Evolutionary conservation across 177 flowering plant species (phyloP).

Genomic region (Vitis hybrid): DNA sequence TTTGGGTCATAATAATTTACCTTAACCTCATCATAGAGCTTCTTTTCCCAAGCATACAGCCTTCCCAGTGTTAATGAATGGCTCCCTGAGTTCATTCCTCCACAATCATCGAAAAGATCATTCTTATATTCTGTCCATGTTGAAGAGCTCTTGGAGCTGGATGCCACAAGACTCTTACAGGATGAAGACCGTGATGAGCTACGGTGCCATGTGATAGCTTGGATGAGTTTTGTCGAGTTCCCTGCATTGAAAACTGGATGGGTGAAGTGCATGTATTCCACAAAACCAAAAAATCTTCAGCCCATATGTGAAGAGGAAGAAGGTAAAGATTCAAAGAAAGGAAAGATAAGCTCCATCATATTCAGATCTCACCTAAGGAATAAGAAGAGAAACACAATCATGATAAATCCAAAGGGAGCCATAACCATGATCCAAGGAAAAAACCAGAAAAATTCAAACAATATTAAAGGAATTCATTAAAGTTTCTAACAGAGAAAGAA

Average conservation of each 20-base stretch:
- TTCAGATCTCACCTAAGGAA: neutral
- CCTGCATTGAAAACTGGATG: constrained; percentile 44
- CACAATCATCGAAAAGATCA: constrained; percentile 75
- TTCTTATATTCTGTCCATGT: constrained; percentile 72
- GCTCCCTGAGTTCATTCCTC: constrained; percentile 93
- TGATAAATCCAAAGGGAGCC: neutral
- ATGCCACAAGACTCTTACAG: constrained; percentile 71
- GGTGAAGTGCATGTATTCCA: neutral
- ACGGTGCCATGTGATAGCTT: constrained; percentile 75
- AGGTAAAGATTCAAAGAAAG: neutral
- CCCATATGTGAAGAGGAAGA: neutral
- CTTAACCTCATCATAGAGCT: constrained; percentile 95
- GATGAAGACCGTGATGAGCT: constrained; percentile 70
- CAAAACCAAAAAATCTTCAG: neutral
- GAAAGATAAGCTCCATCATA: too few species aligned
- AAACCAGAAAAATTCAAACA: constrained; percentile 1
- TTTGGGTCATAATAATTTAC: constrained; percentile 29
- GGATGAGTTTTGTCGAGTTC: constrained; percentile 76
- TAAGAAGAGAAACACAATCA: neutral
- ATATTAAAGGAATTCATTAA: neutral
- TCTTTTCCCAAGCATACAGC: constrained; percentile 96
- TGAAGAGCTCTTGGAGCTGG: constrained; percentile 61
- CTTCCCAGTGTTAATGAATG: constrained; percentile 84
- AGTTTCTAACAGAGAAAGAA: neutral
- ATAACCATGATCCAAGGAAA: neutral